These are phyloP conservation scores for Zancudomyces culisetae DNA, from an alignment of 371 early-diverging fungal species.

Conservation along the genomic window DNA sequence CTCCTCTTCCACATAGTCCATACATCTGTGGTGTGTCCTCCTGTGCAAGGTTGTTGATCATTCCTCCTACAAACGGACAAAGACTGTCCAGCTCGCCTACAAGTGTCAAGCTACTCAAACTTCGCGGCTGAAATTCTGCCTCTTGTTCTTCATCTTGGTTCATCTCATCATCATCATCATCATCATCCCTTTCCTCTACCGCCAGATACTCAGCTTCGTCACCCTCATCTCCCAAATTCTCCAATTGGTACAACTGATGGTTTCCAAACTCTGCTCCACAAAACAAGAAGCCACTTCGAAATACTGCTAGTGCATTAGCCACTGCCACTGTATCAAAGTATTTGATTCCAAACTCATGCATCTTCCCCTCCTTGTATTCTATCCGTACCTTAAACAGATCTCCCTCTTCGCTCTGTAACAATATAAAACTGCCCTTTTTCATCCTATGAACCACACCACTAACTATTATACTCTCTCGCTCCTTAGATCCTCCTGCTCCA, in stretches of 20 bases:
- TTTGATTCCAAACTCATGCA: slow-evolving; percentile 50
- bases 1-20: slow-evolving; percentile 67
- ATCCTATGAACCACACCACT: slow-evolving; percentile 74
- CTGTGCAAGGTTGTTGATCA: slow-evolving; percentile 64
- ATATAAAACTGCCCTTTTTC: slow-evolving; percentile 73
- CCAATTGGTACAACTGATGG: slow-evolving; percentile 84
- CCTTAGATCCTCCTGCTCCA: slow-evolving; percentile 39
- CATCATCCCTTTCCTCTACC: slow-evolving; percentile 26
- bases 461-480: slow-evolving; percentile 55
- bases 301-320: slow-evolving; percentile 55
- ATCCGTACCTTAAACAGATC: slow-evolving; percentile 88
- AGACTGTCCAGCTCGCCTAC: slow-evolving; percentile 80
- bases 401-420: slow-evolving; percentile 82
- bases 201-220: slow-evolving; percentile 59
- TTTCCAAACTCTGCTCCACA: slow-evolving; percentile 79
- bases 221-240: slow-evolving; percentile 76
- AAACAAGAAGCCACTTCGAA: slow-evolving; percentile 87
- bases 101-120: slow-evolving; percentile 57
- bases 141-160: slow-evolving; percentile 27
- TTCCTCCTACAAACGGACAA: slow-evolving; percentile 51
- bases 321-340: slow-evolving; percentile 90
- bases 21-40: slow-evolving; percentile 91
- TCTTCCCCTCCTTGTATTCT: slow-evolving; percentile 49
- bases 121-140: slow-evolving; percentile 62
- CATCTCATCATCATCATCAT: not conserved